phyloP scores from a whole-genome alignment of 164 flowering plant species.

The Macadamia tetraphylla region DNA sequence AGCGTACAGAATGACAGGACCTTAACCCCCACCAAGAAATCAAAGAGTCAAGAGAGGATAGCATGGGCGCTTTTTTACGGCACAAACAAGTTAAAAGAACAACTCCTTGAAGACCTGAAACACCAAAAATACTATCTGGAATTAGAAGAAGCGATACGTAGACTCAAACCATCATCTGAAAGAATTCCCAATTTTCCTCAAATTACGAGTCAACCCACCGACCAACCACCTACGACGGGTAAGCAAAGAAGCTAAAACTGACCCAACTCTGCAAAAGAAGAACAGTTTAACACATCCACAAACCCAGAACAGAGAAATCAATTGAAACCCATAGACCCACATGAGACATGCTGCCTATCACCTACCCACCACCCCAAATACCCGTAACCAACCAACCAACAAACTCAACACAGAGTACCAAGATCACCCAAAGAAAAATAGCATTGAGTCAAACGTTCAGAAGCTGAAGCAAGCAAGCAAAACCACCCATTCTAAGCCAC shows the following conservation, averaged over 20 bases:
- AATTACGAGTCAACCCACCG: slow-evolving; percentile 51
- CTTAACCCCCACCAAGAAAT: slow-evolving; percentile 3
- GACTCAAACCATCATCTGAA: not conserved
- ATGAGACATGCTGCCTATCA: not conserved
- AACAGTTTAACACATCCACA: not conserved
- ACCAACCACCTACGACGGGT: slow-evolving; percentile 50
- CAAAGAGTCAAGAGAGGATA: not conserved
- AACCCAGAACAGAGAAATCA: slow-evolving; percentile 9
- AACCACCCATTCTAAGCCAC: not conserved
- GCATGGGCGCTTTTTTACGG: too few species aligned
- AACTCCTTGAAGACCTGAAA: too few species aligned
- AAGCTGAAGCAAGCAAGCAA: not conserved
- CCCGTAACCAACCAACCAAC: not conserved
- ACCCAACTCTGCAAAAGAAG: slow-evolving; percentile 6
- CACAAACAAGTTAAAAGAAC: not conserved
- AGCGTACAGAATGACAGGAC: not conserved
- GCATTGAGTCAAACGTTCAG: slow-evolving; percentile 1
- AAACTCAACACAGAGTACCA: not conserved
- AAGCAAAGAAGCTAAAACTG: slow-evolving; percentile 5
- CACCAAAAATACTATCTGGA: not conserved
- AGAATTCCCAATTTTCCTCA: slow-evolving; percentile 1
- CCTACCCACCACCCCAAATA: slow-evolving; percentile 2
- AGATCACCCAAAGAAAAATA: slow-evolving; percentile 13
- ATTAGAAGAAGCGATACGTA: slow-evolving; percentile 4
- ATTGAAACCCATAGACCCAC: slow-evolving; percentile 10